Conservation (phyloP, 176 grass and related monocot species). For the Carex myosuroides region DNA sequence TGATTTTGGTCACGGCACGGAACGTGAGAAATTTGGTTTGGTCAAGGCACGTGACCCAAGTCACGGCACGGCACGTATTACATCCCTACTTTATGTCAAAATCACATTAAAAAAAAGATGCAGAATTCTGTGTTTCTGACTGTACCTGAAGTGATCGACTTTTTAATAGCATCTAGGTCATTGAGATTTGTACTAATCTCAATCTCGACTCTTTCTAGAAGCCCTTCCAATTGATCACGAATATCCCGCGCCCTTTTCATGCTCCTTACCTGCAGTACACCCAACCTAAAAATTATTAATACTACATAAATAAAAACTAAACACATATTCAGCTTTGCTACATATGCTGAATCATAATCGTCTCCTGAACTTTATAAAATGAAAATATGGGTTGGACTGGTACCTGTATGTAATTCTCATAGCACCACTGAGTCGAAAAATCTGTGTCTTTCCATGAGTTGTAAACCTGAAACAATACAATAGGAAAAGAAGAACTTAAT, state of each 20-base stretch:
- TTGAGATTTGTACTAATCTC: conserved; percentile 59
- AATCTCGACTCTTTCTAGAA: conserved; percentile 94
- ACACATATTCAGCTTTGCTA: neutral
- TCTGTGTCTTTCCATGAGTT: conserved; percentile 89
- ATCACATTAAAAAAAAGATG: conserved; percentile 15
- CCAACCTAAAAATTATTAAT: neutral
- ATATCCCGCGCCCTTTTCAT: conserved; percentile 94
- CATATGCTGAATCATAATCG: neutral
- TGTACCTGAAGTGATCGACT: conserved; percentile 86
- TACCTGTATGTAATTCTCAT: conserved; percentile 97
- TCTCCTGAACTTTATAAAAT: neutral
- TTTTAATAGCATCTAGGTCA: conserved; percentile 74
- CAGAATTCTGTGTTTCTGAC: conserved; percentile 1
- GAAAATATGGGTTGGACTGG: neutral
- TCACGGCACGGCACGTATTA: no score
- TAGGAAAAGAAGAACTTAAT: conserved; percentile 22
- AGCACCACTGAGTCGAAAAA: conserved; percentile 92
- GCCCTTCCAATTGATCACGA: conserved; percentile 85
- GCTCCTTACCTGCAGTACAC: conserved; percentile 57
- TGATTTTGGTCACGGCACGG: no score
- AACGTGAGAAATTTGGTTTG: no score
- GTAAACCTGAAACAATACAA: conserved; percentile 53
- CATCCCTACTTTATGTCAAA: no score
- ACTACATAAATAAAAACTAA: neutral
- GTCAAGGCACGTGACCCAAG: no score